Evolutionary conservation across 2,329 filamentous ascomycete genomes (phyloP), one percentile per base, ranked within the genome.

Genomic region (Arthrobotrys conoides): DNA sequence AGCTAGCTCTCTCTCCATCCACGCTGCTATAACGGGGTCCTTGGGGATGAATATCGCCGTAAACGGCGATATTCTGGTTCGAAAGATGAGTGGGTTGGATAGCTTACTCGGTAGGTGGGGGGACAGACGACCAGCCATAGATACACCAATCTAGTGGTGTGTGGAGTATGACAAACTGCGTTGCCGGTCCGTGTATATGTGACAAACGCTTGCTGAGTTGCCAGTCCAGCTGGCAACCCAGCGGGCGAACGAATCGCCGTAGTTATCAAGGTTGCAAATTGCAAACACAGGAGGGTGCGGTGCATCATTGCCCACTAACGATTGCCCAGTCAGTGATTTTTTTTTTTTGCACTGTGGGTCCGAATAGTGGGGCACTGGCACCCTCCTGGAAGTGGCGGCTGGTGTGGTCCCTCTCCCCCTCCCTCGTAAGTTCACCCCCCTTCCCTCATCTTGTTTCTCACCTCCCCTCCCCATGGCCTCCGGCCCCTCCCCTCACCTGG

Each of bases 271-370:
- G 51, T 24, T 36, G 14, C 51, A 18, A 38, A 12, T 41, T 41
- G 38, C 12, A 41, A 41, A 41, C 36, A 24, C 55, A 33, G 24
- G 41, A n/a, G n/a, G n/a, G n/a, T n/a, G n/a, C n/a, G n/a, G n/a
- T n/a, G n/a, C n/a, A n/a, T n/a, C n/a, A n/a, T n/a, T n/a, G n/a
- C n/a, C n/a, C n/a, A n/a, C n/a, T n/a, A n/a, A n/a, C n/a, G n/a
- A n/a, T n/a, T 44, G 55, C 55, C 55, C 36, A 61, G 18, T 36
- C 55, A 44, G 36, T 8, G 36, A 18, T 18, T 57, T 59, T 0
- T 22, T n/a, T 18, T 18, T 57, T 59, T 0, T 22, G 33, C 33
- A 8, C 55, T 41, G 55, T 59, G 55, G 55, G 55, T 59, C 12
- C 30, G 55, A 59, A 59, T 46, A n/a, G 41, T 46, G 14, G 36